Conservation (phyloP, 75 land plant species). For the Ceratopteris richardii region DNA sequence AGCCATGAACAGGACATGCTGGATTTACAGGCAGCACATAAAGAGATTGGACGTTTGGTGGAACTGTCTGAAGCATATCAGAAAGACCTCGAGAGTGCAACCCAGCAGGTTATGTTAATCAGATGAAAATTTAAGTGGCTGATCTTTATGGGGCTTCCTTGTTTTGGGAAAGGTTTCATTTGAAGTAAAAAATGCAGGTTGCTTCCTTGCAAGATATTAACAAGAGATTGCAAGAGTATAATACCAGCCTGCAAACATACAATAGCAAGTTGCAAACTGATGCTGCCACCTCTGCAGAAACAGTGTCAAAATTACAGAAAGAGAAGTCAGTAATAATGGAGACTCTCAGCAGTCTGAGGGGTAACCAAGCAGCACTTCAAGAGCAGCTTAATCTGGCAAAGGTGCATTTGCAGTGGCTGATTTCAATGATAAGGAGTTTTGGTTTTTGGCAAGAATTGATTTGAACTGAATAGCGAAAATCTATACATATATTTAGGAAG, state of each 20-base stretch:
- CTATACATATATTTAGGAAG: no score
- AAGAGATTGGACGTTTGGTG: slow-evolving; percentile 6
- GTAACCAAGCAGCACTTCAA: slow-evolving; percentile 41
- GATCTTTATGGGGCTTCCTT: no score
- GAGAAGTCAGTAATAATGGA: slow-evolving; percentile 82
- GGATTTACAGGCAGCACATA: slow-evolving; percentile 9
- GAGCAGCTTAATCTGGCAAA: slow-evolving; percentile 50
- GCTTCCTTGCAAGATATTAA: slow-evolving; percentile 62
- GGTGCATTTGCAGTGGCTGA: no score
- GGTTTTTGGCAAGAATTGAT: no score
- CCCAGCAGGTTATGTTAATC: slow-evolving; percentile 1
- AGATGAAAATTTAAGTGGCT: no score
- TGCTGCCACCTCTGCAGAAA: slow-evolving; percentile 41
- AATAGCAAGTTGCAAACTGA: slow-evolving; percentile 83
- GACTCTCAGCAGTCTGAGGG: slow-evolving; percentile 55
- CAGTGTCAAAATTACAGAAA: slow-evolving; percentile 49
- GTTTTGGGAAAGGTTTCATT: no score
- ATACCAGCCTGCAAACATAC: slow-evolving; percentile 86
- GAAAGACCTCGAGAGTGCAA: slow-evolving; percentile 3
- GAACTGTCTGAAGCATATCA: background rate
- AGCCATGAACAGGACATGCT: slow-evolving; percentile 15
- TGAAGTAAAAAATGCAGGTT: slow-evolving; percentile 30
- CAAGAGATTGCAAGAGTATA: slow-evolving; percentile 85
- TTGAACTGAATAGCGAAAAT: no score
- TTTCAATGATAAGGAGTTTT: no score